Conservation (phyloP, 2,329 filamentous ascomycete genomes). For the Aspergillus bombycis region DNA sequence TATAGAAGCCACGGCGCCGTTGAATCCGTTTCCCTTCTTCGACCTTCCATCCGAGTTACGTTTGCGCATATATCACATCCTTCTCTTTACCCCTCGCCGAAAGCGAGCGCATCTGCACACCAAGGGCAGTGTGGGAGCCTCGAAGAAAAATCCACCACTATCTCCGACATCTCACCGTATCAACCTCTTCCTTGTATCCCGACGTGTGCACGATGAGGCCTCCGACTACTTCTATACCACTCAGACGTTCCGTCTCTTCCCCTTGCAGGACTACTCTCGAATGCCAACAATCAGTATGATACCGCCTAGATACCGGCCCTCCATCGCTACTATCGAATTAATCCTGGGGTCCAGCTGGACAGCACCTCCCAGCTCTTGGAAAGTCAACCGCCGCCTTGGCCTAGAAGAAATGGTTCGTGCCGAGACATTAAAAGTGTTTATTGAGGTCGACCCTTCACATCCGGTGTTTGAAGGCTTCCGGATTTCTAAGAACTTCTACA, state of each 20-base stretch:
- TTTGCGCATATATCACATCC: conserved; percentile 51
- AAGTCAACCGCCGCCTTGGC: conserved; percentile 53
- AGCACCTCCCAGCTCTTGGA: conserved; percentile 58
- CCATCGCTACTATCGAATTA: conserved; percentile 58
- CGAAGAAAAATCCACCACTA: conserved; percentile 38
- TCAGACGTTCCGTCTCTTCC: conserved; percentile 58
- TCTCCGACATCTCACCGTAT: conserved; percentile 40
- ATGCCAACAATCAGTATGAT: conserved; percentile 53
- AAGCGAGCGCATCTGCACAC: conserved; percentile 27
- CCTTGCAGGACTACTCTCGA: conserved; percentile 52
- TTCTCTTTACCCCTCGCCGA: conserved; percentile 44
- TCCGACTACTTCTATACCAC: conserved; percentile 54
- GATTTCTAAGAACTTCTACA: conserved; percentile 61
- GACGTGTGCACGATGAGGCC: conserved; percentile 55
- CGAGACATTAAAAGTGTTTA: conserved; percentile 57
- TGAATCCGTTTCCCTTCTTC: conserved; percentile 53
- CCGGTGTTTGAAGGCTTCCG: conserved; percentile 60
- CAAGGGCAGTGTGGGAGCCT: conserved; percentile 39
- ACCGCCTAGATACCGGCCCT: conserved; percentile 53
- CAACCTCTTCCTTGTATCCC: conserved; percentile 44
- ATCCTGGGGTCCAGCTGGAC: conserved; percentile 64
- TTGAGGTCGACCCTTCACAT: conserved; percentile 59
- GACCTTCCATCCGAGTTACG: conserved; percentile 58
- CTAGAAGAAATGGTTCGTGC: conserved; percentile 52
- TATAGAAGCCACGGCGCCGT: conserved; percentile 14